Base-by-base conservation (phyloP, 495 filamentous ascomycete genomes). In the Penicillium argentinense region DNA sequence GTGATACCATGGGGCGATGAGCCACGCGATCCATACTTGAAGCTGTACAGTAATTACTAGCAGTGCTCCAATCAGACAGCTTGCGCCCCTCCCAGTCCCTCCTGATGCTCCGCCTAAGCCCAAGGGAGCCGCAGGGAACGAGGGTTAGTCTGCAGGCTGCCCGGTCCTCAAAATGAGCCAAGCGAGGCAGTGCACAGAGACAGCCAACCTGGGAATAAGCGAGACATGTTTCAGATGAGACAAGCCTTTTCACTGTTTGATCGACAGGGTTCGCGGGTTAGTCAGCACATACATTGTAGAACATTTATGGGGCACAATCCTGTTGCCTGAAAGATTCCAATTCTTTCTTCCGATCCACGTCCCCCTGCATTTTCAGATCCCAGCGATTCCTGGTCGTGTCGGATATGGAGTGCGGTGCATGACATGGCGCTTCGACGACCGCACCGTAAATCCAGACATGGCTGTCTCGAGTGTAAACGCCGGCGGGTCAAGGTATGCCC, bases 401-500 rank as follows among this genome's bases (percentile, higher is more conserved):
- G n/a, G n/a, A n/a, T n/a, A n/a, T n/a, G n/a, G n/a, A n/a, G n/a
- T n/a, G n/a, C n/a, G n/a, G n/a, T n/a, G n/a, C n/a, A n/a, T 61
- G 50, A 64, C 48, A 67, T 67, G 64, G 62, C 62, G 42, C 62
- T 61, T 32, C 52, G 64, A 57, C 54, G 64, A 53, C 60, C 57
- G 19, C 64, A 67, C 47, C 55, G 60, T 24, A 67, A 67, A 59
- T 65, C 62, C 27, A 57, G 64, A 21, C 56, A 67, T 42, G 64
- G 64, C 43, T 67, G 64, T 34, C 9, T 56, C 43, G 62, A 67
- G 49, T 67, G 64, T 48, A 67, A 67, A 49, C 53, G 62, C 23
- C 51, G 64, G 43, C 58, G 68, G 54, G 68, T 73, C 9, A 73
- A 73, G 68, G 69, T 73, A 57, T 28, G 8, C 16, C 1, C 5